Evolutionary conservation across 805 yeast genomes (phyloP), one percentile per base, ranked within the genome.

Genomic region (Pichia nakasei): DNA sequence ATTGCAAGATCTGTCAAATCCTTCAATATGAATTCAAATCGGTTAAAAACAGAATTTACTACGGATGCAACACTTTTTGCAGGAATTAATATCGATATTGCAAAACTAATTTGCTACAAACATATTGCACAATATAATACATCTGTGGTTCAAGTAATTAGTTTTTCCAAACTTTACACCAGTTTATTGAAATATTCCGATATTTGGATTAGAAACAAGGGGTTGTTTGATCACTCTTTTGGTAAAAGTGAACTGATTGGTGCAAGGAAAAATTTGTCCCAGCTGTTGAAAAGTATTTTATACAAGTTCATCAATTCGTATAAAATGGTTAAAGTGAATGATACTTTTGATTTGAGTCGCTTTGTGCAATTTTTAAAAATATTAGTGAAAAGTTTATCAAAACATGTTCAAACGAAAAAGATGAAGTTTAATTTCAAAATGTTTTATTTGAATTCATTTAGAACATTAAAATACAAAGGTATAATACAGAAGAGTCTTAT

Each of bases 21-120:
- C 3, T 78, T 67, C 45, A 69, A 71, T 22, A 66, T 72, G 0
- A 46, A 24, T 35, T 64, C 67, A 18, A 76, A 68, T 27, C 56
- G 57, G 39, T 59, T 55, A 32, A 82, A 70, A 50, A 66, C 70
- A 5, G 43, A 53, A 13, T 12, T 47, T 7, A 52, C 59, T 5
- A 45, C 51, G 4, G 40, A 37, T 1, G 31, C 46, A 20, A 38
- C 71, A 15, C 53, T 58, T 0, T 75, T 73, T 51, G 70, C 76
- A 48, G 79, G 73, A 0, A 52, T 68, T 11, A 51, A 64, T 4
- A 61, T 74, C 12, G 53, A 66, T 45, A 48, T 68, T 8, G 36
- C 38, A 2, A 50, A 44, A 7, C 53, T 74, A 15, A 59, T 66
- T 8, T 57, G 70, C 2, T 51, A 62, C 46, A 76, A 73, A 48